Evolutionary conservation across 148 eudicot genomes (phyloP), one percentile per base, ranked within the genome.

Genomic region (Fallopia convolvulus): DNA sequence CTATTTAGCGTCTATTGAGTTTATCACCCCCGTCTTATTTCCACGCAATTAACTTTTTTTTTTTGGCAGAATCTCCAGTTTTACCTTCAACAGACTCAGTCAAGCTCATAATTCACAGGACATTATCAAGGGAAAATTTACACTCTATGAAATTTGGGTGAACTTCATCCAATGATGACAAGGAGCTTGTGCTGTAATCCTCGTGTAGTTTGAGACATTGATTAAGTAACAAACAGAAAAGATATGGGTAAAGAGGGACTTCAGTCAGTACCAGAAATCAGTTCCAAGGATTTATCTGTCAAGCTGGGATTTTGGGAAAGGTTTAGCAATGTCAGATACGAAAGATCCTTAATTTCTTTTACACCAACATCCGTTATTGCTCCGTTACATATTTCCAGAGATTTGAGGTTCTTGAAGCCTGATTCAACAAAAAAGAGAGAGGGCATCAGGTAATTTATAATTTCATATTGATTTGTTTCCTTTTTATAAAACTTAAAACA

Each of bases 351-450:
- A 76, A 94, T 90, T 74, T 91, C 90, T 83, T 90, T 90, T 75
- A 94, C 94, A 63, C 98, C 98, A 53, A 84, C 88, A 84, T 94
- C 98, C 8, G 95, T 92, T 76, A 94, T 76, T 39, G 94, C 93
- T 75, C 98, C 98, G 3, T 95, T 89, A 58, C 98, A 94, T 23
- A 92, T 89, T 88, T 94, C 98, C 77, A 92, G 83, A 26, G 97
- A 92, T 76, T 83, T 87, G 4, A 94, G 89, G 53, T 89, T 90
- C 84, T 92, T 94, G 76, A 94, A 90, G 77, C 81, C 98, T 94
- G 81, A 65, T 75, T 30, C 9, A 55, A 68, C 4, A 39, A 76
- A 66, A 20, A 50, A 32, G 60, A 53, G n/a, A 6, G 52, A 47
- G 12, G 49, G 49, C 11, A 48, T 48, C 11, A 8, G 52, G 52